Conservation (phyloP, 1,284 basidiomycete species). For the Ceratobasidium sp. region DNA sequence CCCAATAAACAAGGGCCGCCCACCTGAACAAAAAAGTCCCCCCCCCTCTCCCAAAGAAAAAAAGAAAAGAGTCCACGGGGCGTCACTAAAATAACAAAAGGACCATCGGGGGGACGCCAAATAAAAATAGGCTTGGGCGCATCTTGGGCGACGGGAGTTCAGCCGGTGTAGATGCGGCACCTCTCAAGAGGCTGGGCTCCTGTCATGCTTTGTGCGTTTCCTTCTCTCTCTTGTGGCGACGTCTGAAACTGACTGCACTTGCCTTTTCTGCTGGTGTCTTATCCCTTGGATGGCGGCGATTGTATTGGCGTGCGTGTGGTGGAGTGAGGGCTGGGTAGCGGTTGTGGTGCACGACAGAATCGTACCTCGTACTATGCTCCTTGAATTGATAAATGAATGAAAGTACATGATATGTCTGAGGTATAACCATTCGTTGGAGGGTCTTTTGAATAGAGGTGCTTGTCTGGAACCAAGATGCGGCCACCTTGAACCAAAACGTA, state of each 20-base stretch:
- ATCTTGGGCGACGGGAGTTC: conserved; percentile 26
- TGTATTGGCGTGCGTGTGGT: too few relatives aligned
- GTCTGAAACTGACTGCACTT: too few relatives aligned
- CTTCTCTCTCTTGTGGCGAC: too few relatives aligned
- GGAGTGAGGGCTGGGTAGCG: too few relatives aligned
- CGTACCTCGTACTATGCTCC: too few relatives aligned
- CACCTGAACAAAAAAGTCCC: not conserved
- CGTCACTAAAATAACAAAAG: not conserved
- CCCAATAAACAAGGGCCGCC: conserved; percentile 19
- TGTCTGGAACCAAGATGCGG: too few relatives aligned
- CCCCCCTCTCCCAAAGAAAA: not conserved
- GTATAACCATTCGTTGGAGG: not conserved
- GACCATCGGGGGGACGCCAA: conserved; percentile 9
- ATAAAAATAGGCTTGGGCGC: conserved; percentile 19
- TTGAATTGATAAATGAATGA: not conserved
- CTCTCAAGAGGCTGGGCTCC: conserved; percentile 23
- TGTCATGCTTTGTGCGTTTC: conserved; percentile 12
- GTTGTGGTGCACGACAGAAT: too few relatives aligned
- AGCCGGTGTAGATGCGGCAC: conserved; percentile 17
- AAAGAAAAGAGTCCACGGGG: not conserved
- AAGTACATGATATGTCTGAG: not conserved
- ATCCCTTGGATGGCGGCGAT: too few relatives aligned
- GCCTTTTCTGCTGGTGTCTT: too few relatives aligned
- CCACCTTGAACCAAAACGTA: too few relatives aligned
- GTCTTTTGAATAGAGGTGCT: too few relatives aligned